Evolutionary conservation across 2,329 filamentous ascomycete genomes (phyloP), one percentile per base, ranked within the genome.

Genomic region (Biscogniauxia marginata): DNA sequence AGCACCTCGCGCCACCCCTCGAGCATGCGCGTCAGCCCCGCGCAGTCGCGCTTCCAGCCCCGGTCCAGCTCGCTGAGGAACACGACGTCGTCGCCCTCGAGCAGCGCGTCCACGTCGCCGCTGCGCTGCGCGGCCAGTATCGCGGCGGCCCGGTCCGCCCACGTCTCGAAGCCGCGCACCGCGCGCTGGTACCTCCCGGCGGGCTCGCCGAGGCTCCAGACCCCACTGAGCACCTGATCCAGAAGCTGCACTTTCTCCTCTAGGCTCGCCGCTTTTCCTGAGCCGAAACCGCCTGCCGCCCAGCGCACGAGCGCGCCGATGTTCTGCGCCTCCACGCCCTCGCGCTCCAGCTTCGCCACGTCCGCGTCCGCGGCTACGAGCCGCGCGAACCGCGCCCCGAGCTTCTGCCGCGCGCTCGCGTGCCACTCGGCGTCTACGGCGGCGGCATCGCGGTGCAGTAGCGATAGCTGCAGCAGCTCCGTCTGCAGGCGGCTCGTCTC

Each of bases 381-480:
- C 8, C 59, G 61, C 1, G 63, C 67, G 63, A 86, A 85, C 16
- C 78, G 76, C 1, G 50, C 61, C 0, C 75, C 75, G 3, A 88
- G 74, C 50, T 75, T 77, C 5, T 62, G 56, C 55, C 76, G 76
- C 1, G 86, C 86, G 63, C 82, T 85, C 2, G 72, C 77, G 57
- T 79, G 78, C 84, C 85, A 89, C 53, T 78, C 73, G 3, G 67
- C 64, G 1, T 76, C 67, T 0, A 78, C 78, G 3, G 67, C 58
- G 1, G 70, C 70, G 3, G 82, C 79, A 52, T 80, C 79, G 60
- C 81, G 79, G 68, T 89, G 86, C 20, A 90, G 69, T 7, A 89
- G 73, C 49, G 87, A 84, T 7, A 89, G 75, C 65, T 88, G 85
- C 21, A 90, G 74, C 1, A 90, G 77, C 67, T 87, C 84, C 1